These are phyloP conservation scores for Brassica balearica DNA, from an alignment of 441 rosid species.

Conservation along the genomic window DNA sequence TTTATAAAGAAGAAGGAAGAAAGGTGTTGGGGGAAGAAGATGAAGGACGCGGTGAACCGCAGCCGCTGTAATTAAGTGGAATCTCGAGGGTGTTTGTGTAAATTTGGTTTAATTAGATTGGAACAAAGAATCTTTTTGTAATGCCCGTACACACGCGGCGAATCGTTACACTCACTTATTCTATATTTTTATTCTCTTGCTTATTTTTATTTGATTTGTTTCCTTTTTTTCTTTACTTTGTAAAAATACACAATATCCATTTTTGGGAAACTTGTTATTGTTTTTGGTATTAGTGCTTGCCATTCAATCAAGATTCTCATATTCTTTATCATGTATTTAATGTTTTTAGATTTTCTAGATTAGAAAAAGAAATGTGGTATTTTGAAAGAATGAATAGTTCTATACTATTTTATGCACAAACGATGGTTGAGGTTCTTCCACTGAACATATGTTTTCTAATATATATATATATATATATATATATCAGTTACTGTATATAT, in stretches of 20 bases:
- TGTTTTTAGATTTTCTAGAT: not conserved
- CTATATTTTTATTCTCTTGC: slow-evolving; percentile 1
- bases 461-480: no score
- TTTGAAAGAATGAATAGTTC: slow-evolving; percentile 1
- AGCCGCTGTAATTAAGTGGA: slow-evolving; percentile 43
- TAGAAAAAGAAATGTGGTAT: not conserved
- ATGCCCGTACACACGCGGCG: slow-evolving; percentile 60
- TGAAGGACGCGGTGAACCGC: slow-evolving; percentile 54
- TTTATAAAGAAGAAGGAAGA: slow-evolving; percentile 28
- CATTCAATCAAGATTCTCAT: slow-evolving; percentile 33
- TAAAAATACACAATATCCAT: slow-evolving; percentile 6
- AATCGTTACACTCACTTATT: slow-evolving; percentile 37
- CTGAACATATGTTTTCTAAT: not conserved
- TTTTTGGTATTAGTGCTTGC: slow-evolving; percentile 2
- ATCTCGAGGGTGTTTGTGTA: slow-evolving; percentile 44
- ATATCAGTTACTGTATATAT: not conserved
- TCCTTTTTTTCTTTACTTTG: slow-evolving; percentile 22
- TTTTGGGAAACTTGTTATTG: slow-evolving; percentile 32
- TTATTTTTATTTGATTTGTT: slow-evolving; percentile 27
- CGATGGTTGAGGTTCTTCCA: slow-evolving; percentile 11
- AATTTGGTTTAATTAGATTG: not conserved
- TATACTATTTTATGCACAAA: not conserved
- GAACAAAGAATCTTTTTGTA: slow-evolving; percentile 49
- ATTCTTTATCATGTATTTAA: slow-evolving; percentile 20
- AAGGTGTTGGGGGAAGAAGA: slow-evolving; percentile 46